Conservation (phyloP, 2,329 filamentous ascomycete species). For the Pseudocercospora fuligena region DNA sequence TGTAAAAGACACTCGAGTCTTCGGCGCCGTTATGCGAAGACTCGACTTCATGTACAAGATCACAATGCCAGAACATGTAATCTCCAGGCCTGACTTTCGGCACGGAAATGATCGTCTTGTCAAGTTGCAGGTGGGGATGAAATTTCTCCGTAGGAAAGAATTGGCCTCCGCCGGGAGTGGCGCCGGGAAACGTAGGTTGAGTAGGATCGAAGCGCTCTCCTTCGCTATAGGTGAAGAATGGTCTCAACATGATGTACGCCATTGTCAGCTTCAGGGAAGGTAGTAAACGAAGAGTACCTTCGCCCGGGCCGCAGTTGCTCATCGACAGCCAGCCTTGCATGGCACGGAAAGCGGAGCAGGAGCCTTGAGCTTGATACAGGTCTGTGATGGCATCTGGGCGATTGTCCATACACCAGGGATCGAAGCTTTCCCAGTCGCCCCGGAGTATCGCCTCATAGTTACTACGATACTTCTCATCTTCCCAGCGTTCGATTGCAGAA, state of each 20-base stretch:
- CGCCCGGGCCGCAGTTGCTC: constrained; percentile 14
- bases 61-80: constrained; percentile 24
- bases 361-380: constrained; percentile 19
- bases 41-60: constrained; percentile 22
- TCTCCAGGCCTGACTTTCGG: constrained; percentile 19
- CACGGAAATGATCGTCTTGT: constrained; percentile 15
- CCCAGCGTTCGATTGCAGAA: constrained; percentile 20
- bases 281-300: constrained; percentile 12
- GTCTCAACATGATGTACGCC: constrained; percentile 19
- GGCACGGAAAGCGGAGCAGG: constrained; percentile 14
- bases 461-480: constrained; percentile 18
- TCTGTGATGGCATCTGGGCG: constrained; percentile 15
- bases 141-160: constrained; percentile 9
- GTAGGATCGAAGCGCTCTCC: constrained; percentile 1
- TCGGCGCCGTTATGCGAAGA: constrained; percentile 12
- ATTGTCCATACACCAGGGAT: constrained; percentile 18
- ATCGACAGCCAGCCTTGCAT: constrained; percentile 19
- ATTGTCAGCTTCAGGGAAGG: constrained; percentile 12
- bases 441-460: constrained; percentile 15
- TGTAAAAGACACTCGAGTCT: constrained; percentile 22
- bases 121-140: constrained; percentile 12
- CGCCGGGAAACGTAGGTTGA: constrained; percentile 13
- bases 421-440: constrained; percentile 19
- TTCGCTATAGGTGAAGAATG: constrained; percentile 14
- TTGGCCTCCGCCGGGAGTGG: constrained; percentile 14